phyloP scores from a whole-genome alignment of 768 basidiomycete genomes.

The Termitomyces sp. region DNA sequence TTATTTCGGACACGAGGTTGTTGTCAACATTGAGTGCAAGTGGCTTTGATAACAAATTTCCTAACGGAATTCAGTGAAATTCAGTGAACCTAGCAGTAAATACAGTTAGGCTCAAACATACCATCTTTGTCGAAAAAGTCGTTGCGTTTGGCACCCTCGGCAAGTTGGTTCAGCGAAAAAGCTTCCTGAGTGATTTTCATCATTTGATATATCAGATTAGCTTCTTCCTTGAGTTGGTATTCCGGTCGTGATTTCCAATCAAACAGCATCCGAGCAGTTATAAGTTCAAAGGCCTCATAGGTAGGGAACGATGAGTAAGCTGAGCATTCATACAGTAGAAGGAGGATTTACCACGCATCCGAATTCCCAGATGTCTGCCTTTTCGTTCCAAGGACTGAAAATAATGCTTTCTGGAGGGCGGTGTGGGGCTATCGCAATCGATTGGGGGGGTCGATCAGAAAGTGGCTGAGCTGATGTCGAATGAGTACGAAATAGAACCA shows the following conservation, averaged over 20 bases:
- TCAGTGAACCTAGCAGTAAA: not conserved
- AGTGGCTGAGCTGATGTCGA: not conserved
- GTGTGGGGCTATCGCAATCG: not conserved
- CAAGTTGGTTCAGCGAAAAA: not conserved
- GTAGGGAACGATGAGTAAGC: not conserved
- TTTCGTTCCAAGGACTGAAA: not conserved
- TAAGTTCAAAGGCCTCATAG: not conserved
- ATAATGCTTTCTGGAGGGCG: not conserved
- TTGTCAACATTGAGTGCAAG: too few species aligned
- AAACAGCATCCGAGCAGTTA: not conserved
- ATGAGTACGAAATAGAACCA: not conserved
- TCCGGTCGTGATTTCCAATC: not conserved
- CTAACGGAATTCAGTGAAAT: not conserved
- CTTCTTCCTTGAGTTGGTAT: not conserved
- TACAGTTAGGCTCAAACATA: not conserved
- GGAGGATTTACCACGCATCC: not conserved
- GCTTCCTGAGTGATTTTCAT: not conserved
- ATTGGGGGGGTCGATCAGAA: not conserved
- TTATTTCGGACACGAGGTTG: too few species aligned
- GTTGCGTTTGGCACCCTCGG: not conserved
- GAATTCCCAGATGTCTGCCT: not conserved
- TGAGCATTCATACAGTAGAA: too few species aligned
- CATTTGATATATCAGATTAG: not conserved
- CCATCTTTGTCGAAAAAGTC: not conserved
- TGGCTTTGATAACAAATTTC: not conserved